Evolutionary conservation across 2,329 filamentous ascomycete species (phyloP), one percentile per base, ranked within the genome.

Genomic region (Pestalotiopsis sp.): DNA sequence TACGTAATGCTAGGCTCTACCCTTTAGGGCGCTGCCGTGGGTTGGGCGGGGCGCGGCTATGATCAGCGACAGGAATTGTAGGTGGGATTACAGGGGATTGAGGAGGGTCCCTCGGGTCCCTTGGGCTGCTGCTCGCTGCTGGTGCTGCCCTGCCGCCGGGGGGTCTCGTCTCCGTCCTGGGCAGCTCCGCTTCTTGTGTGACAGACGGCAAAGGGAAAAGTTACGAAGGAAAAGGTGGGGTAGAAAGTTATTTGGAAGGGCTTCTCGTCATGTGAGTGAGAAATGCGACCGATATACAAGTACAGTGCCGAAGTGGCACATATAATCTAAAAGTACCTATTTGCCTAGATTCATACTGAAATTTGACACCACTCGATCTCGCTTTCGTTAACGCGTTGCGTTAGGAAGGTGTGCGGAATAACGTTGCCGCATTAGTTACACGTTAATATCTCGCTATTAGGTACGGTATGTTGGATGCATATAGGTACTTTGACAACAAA

Each of bases 21-120:
- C 45, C 45, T 52, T 27, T 62, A 36, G 25, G 57, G 27, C 27
- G 57, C 23, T 36, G 23, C 23, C 13, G 23, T 27, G 25, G 57
- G 12, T 36, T 36, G 57, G 59, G 59, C 59, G 59, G 59, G 59
- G 38, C 59, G 59, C 59, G 31, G 31, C 59, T 36, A 62, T 20
- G 59, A 62, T 38, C 36, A 62, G 27, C 36, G 59, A 52, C 45
- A 52, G 45, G 45, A 52, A 52, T n/a, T 52, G 17, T 5, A 20
- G 45, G 45, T 52, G 45, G 45, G 45, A 52, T 52, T 52, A 52
- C 45, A 52, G 45, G 45, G 45, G 45, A 52, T 52, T n/a, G 17
- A n/a, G 45, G 45, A 20, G 45, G 45, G 45, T n/a, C 31, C 7
- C 7, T 36, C 27, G 27, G 27, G 27, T 27, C 27, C 27, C 27